Conservation (phyloP, 169 alveolate genomes). For the Babesia sp. region DNA sequence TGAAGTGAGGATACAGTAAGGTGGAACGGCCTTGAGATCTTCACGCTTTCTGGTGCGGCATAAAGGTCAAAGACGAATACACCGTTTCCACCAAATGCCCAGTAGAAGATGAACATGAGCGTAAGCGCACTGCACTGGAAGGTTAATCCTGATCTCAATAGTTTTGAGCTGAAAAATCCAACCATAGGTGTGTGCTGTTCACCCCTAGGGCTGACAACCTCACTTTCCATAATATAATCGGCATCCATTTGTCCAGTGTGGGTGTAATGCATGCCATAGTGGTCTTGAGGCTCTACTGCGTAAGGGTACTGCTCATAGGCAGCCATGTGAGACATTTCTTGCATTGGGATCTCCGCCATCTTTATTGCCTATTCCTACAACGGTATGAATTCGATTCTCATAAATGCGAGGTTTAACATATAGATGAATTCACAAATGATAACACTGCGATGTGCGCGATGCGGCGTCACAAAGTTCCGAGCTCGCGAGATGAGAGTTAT, state of each 20-base stretch:
- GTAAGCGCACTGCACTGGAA: constrained; percentile 77
- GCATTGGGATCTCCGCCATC: constrained; percentile 57
- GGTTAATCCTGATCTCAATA: constrained; percentile 76
- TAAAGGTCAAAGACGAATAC: constrained; percentile 79
- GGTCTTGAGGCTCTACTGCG: constrained; percentile 21
- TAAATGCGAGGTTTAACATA: neutral
- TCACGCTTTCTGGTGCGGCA: constrained; percentile 84
- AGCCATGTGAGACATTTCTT: constrained; percentile 45
- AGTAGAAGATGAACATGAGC: constrained; percentile 79
- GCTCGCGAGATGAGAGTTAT: neutral
- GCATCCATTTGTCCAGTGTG: constrained; percentile 68
- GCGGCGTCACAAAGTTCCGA: neutral
- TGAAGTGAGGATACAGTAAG: constrained; percentile 76
- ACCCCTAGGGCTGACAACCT: constrained; percentile 80
- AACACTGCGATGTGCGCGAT: neutral
- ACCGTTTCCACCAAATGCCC: constrained; percentile 86
- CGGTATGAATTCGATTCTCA: neutral
- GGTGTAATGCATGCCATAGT: constrained; percentile 44
- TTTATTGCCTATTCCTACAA: constrained; percentile 19
- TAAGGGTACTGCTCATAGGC: constrained; percentile 51
- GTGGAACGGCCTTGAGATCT: constrained; percentile 78
- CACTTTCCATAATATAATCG: constrained; percentile 72
- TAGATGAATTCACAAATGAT: neutral
- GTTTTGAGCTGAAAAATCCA: constrained; percentile 77
- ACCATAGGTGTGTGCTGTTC: constrained; percentile 83